phyloP scores from a whole-genome alignment of 2,329 filamentous ascomycete species.

The Daldinia eschscholtzii region DNA sequence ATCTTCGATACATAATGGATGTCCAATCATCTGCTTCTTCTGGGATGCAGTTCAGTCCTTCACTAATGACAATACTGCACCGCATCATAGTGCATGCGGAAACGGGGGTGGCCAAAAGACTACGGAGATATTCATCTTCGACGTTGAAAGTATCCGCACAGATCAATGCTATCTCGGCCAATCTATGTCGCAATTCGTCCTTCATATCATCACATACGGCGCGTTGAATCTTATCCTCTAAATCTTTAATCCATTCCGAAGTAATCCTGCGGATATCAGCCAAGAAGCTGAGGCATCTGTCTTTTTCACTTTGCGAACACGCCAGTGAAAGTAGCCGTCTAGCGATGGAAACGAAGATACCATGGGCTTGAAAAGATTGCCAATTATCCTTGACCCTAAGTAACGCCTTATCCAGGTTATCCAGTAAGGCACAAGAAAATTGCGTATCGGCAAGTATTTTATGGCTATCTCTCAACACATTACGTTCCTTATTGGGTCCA shows the following conservation, averaged over 20 bases:
- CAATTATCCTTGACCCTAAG: slow-evolving; percentile 62
- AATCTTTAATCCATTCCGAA: slow-evolving; percentile 56
- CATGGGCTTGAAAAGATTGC: slow-evolving; percentile 60
- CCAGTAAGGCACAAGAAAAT: slow-evolving; percentile 54
- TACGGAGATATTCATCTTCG: slow-evolving; percentile 14
- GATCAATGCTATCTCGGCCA: slow-evolving; percentile 34
- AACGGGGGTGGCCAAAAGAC: slow-evolving; percentile 5
- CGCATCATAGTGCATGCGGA: slow-evolving; percentile 22
- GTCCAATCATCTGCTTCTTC: slow-evolving; percentile 18
- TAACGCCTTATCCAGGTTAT: slow-evolving; percentile 51
- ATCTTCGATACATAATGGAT: slow-evolving; percentile 45
- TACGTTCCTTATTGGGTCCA: slow-evolving; percentile 52
- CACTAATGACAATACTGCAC: slow-evolving; percentile 29
- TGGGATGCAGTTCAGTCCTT: slow-evolving; percentile 13
- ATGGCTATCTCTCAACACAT: slow-evolving; percentile 53
- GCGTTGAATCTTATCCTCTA: slow-evolving; percentile 44
- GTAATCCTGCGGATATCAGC: slow-evolving; percentile 51
- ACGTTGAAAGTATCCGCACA: slow-evolving; percentile 32
- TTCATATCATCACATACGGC: slow-evolving; percentile 46
- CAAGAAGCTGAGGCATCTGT: slow-evolving; percentile 52
- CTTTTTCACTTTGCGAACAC: slow-evolving; percentile 35
- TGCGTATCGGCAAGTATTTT: slow-evolving; percentile 50
- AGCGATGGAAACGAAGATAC: slow-evolving; percentile 57
- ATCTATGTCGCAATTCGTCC: slow-evolving; percentile 51
- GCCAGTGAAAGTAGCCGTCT: slow-evolving; percentile 60